phyloP scores from a whole-genome alignment of 371 early-diverging fungal species.

The Apophysomyces variabilis region DNA sequence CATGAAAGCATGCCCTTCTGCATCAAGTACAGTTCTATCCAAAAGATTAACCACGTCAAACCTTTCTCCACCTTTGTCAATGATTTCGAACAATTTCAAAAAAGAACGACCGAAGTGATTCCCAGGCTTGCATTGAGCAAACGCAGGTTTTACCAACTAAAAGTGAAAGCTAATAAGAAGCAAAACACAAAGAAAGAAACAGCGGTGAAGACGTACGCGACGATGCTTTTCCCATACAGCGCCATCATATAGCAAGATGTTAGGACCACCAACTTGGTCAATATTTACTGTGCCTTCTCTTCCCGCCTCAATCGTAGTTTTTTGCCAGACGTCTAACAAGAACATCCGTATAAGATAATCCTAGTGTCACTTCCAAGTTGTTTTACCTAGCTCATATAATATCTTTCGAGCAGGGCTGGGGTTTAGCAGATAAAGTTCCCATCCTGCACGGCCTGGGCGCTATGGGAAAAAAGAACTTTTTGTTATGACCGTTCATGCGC shows the following conservation, averaged over 20 bases:
- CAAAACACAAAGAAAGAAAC: neutral
- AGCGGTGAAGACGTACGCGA: neutral
- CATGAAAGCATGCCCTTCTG: slow-evolving; percentile 42
- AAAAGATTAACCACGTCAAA: slow-evolving; percentile 29
- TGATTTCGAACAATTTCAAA: slow-evolving; percentile 23
- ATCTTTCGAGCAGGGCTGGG: neutral
- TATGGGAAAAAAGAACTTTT: neutral
- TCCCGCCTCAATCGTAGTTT: slow-evolving; percentile 1
- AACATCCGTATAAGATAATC: neutral
- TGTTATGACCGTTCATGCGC: neutral
- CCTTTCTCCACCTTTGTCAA: slow-evolving; percentile 22
- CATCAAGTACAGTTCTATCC: slow-evolving; percentile 38
- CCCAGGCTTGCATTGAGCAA: slow-evolving; percentile 38
- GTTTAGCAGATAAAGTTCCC: neutral
- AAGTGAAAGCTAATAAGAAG: neutral
- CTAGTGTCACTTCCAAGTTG: neutral
- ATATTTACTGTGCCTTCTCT: slow-evolving; percentile 3
- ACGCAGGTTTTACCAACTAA: slow-evolving; percentile 43
- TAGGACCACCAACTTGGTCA: neutral
- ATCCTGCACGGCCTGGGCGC: slow-evolving; percentile 5
- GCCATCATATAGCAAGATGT: neutral
- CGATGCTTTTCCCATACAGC: slow-evolving; percentile 3
- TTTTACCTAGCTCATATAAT: neutral
- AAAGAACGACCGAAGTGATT: slow-evolving; percentile 31
- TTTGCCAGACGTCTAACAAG: neutral